phyloP scores from a whole-genome alignment of 495 filamentous ascomycete species.

The Polyplosphaeria fusca region DNA sequence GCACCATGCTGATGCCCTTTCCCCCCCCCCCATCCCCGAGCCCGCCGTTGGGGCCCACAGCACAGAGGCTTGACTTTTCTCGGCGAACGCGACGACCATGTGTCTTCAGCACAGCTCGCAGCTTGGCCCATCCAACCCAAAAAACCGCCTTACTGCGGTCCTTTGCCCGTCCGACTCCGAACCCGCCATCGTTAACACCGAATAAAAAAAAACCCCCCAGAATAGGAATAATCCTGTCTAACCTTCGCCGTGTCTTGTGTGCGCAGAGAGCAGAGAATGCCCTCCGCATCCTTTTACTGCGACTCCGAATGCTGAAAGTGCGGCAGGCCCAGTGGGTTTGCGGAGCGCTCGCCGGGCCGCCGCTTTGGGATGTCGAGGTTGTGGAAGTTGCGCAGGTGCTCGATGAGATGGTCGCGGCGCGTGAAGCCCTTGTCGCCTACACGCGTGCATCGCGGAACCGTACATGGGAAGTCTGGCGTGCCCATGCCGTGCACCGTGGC shows the following conservation, averaged over 20 bases:
- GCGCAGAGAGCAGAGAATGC: too few species aligned
- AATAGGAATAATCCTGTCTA: not conserved
- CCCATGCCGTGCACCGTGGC: constrained; percentile 46
- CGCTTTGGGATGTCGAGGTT: constrained; percentile 32
- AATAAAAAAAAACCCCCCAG: not conserved
- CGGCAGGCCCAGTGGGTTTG: constrained; percentile 7
- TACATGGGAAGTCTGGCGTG: constrained; percentile 24
- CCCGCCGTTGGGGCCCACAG: too few species aligned
- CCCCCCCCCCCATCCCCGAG: too few species aligned
- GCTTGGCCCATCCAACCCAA: not conserved
- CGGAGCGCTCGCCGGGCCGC: constrained; percentile 24
- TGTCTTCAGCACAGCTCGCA: too few species aligned
- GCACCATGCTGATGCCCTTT: too few species aligned
- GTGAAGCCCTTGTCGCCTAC: constrained; percentile 33
- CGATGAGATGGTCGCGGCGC: constrained; percentile 30
- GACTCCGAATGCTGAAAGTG: not conserved
- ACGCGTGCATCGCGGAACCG: constrained; percentile 19
- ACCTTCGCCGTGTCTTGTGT: too few species aligned
- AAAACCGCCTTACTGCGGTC: constrained; percentile 1
- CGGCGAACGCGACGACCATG: too few species aligned
- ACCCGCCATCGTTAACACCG: not conserved
- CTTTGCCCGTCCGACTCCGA: not conserved
- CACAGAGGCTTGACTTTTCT: too few species aligned
- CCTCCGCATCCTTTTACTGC: too few species aligned
- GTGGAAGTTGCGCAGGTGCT: constrained; percentile 35